A percentile compares a stretch with the other conserved stretches of the same genome.
phyloP scores from a whole-genome alignment of 306 rosid genomes.

The Phaseolus lunatus region DNA sequence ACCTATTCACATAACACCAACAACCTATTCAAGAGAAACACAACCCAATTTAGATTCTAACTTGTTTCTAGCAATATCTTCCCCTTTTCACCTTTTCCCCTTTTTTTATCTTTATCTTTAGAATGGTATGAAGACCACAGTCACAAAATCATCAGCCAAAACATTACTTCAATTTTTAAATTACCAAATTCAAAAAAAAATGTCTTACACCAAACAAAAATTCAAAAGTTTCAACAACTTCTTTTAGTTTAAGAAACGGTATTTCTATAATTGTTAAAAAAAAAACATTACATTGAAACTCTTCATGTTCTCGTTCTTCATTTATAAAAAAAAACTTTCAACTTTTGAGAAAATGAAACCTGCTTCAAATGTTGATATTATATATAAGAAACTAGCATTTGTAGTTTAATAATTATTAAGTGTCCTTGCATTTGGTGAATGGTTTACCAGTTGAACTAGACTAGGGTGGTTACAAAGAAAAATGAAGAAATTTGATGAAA shows the following conservation, averaged over 20 bases:
- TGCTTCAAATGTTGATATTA: not conserved
- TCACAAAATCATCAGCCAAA: not conserved
- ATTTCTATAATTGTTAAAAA: not conserved
- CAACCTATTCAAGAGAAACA: not conserved
- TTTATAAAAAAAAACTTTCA: too few relatives aligned
- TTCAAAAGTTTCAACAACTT: too few relatives aligned
- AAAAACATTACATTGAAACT: too few relatives aligned
- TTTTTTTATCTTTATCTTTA: too few relatives aligned
- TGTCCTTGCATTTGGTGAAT: not conserved
- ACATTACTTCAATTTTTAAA: not conserved
- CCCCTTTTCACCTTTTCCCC: too few relatives aligned
- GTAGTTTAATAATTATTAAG: not conserved
- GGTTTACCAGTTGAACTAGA: not conserved
- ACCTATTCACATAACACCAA: constrained; percentile 15
- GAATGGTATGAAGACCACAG: not conserved
- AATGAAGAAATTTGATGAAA: not conserved
- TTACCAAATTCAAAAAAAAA: not conserved
- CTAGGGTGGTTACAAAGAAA: not conserved
- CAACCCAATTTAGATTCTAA: constrained; percentile 26
- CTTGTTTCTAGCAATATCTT: too few relatives aligned
- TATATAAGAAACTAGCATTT: not conserved
- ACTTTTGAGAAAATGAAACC: not conserved
- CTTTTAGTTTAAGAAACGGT: not conserved
- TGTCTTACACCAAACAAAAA: not conserved
- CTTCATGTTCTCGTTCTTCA: too few relatives aligned